Evolutionary conservation across 331 rosid genomes (phyloP), one percentile per base, ranked within the genome.

Genomic region (Stylosanthes scabra): DNA sequence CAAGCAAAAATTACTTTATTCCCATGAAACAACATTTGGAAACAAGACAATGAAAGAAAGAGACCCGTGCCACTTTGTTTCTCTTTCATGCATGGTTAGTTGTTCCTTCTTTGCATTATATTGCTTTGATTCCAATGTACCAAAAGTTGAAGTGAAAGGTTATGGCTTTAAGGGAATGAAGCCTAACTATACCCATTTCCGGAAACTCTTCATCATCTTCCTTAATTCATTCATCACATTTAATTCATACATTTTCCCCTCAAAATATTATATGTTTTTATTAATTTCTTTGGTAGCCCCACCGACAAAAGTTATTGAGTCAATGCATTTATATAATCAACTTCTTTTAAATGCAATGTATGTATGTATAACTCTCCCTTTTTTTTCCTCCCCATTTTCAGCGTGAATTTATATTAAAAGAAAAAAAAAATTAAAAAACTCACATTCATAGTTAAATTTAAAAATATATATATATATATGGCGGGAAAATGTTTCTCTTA

Each of bases 101-200:
- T 20, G 25, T 20, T 20, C 25, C 25, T 20, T 20, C 25, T 20
- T 20, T 20, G 25, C 25, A 20, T 20, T 20, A 20, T 20, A 20
- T 20, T 20, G 25, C 25, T 20, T 49, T 68, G 62, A 66, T 68
- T 76, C 71, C 79, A 75, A 67, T 31, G 5, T 31, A 31, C 77
- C 68, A 73, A 52, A 80, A 85, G 72, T 60, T 77, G 70, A 31
- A 83, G 81, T 67, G 70, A 78, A 82, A 81, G 72, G 54, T 28
- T 28, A 80, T 71, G 74, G 86, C 88, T 72, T 88, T 63, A 64
- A 69, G 72, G 86, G 66, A 75, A 73, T 74, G 68, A 78, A 72
- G 72, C 90, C 91, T 80, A 87, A 87, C 87, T 66, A 78, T 55
- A 76, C 83, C 88, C 72, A 34, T 46, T 61, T 41, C 8, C 14